These are phyloP conservation scores for Sanguinoderma infundibulare DNA, from an alignment of 1,284 basidiomycete species.

Conservation along the genomic window DNA sequence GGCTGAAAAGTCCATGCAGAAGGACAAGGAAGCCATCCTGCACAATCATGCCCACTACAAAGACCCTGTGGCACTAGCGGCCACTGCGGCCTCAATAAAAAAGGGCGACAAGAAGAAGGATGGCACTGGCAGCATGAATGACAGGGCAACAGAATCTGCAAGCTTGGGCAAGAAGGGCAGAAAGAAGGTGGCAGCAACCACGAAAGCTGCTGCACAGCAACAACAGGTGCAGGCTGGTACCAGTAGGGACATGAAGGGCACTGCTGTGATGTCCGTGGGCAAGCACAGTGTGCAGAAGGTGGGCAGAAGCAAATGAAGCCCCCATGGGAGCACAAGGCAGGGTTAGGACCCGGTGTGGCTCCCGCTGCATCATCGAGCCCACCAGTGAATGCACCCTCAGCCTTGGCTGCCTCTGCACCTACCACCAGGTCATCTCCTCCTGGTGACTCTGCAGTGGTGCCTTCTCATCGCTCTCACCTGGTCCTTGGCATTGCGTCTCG, in stretches of 20 bases:
- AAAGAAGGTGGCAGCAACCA: conserved; percentile 44
- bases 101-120: conserved; percentile 63
- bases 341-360: conserved; percentile 21
- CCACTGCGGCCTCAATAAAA: conserved; percentile 31
- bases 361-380: conserved; percentile 15
- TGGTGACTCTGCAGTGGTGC: conserved; percentile 7
- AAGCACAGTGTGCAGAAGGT: conserved; percentile 8
- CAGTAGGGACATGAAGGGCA: conserved; percentile 25
- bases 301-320: conserved; percentile 22
- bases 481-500: conserved; percentile 62
- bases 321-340: conserved; percentile 18
- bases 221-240: conserved; percentile 12
- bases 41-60: conserved; percentile 74
- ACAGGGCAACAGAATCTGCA: conserved; percentile 17
- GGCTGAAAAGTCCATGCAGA: conserved; percentile 74
- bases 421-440: conserved; percentile 13
- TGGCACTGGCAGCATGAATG: conserved; percentile 25
- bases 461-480: conserved; percentile 52
- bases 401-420: conserved; percentile 11
- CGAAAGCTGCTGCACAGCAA: conserved; percentile 27
- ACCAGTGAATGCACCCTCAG: neutral
- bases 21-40: conserved; percentile 71
- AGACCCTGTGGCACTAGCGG: conserved; percentile 37
- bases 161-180: conserved; percentile 42
- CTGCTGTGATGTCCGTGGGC: conserved; percentile 6